A percentile compares a stretch with the other conserved stretches of the same genome.
These are phyloP conservation scores for Trapa bicornis DNA, from an alignment of 345 rosid species.

Conservation along the genomic window DNA sequence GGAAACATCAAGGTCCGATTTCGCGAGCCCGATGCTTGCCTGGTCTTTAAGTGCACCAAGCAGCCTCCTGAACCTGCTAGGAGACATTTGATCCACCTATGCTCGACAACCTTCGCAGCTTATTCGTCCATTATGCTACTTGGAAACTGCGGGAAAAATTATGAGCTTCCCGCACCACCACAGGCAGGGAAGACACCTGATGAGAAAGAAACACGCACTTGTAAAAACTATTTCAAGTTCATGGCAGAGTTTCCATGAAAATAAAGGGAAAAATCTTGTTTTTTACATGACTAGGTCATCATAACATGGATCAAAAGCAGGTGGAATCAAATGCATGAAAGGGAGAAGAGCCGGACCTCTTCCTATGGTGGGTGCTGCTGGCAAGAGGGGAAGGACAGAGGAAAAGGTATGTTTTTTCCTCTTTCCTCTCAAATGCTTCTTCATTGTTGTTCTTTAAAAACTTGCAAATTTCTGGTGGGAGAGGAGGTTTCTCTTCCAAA, in stretches of 20 bases:
- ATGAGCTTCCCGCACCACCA: neutral
- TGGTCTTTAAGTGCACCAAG: constrained; percentile 79
- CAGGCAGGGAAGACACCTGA: neutral
- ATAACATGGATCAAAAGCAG: no score
- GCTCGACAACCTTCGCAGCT: neutral
- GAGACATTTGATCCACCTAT: constrained; percentile 32
- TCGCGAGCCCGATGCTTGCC: constrained; percentile 79
- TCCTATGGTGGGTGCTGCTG: no score
- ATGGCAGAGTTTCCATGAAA: no score
- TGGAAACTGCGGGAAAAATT: neutral
- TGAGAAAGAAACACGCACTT: neutral
- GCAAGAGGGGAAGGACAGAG: no score
- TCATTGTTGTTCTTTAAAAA: neutral
- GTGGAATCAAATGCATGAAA: no score
- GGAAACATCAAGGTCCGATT: constrained; percentile 72
- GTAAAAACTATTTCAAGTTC: no score
- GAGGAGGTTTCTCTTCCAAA: neutral
- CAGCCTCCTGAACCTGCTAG: constrained; percentile 57
- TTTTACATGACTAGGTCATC: no score
- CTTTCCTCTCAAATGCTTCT: no score
- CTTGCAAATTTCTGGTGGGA: no score
- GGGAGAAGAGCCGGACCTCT: no score
- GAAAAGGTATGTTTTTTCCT: no score
- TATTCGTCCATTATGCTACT: neutral
- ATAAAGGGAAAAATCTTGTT: no score